Base-by-base conservation (phyloP, 352 stramenopile species). In the Globisporangium nodosum region DNA sequence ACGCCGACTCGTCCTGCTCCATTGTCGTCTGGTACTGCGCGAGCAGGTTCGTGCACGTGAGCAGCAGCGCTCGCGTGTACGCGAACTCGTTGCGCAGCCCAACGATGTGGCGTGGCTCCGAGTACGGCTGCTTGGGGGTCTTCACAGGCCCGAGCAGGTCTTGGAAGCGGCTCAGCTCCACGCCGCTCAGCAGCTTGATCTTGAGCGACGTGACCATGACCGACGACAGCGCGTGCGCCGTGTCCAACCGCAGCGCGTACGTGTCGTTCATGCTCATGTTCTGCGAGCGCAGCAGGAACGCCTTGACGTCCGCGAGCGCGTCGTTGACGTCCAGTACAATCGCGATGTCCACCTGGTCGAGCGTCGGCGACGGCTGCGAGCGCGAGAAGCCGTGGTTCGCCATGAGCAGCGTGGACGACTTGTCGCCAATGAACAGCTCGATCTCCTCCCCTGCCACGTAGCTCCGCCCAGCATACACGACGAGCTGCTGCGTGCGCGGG, bases 41-140 rank as follows among this genome's bases (percentile, higher is more conserved):
- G 33, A 84, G 40, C 9, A 84, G 63, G 18, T 75, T 73, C 37
- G 53, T 65, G 40, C 71, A 81, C 12, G 74, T 73, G 11, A 63
- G 71, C 37, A 79, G 60, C 9, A 84, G 49, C 21, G 74, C 66
- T 20, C 74, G 69, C 6, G 71, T 79, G 54, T 65, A 80, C 8
- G 73, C 74, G 18, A 79, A 77, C 47, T 84, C 74, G 35, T 84
- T 81, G 15, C 70, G 69, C 4, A 84, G 69, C 56, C 71, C 76
- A 33, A 79, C 30, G 39, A 81, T 71, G 16, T 46, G 54, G 39
- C 63, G 57, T 7, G 45, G 45, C 21, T 40, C 24, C 8, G 43
- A 16, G 33, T 60, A 60, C 11, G 33, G n/a, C 16, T 33, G 18
- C n/a, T 56, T 49, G 24, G 52, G 47, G 5, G 59, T 52, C 30